Conservation (phyloP, 768 basidiomycete genomes). For the Rhodotorula toruloides region DNA sequence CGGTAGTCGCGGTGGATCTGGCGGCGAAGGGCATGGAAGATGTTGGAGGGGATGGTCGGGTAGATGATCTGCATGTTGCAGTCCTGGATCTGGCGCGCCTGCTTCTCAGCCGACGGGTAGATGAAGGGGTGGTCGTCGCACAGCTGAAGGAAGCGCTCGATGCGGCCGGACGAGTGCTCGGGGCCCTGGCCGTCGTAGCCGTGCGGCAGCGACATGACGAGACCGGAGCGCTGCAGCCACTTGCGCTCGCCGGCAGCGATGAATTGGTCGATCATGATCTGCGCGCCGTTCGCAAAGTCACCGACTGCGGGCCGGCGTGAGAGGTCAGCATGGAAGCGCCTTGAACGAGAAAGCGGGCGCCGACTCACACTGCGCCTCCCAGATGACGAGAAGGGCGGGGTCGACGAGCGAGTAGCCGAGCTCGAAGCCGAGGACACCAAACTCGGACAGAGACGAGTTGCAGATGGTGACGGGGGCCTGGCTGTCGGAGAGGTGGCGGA, state of each 20-base stretch:
- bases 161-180: conserved; percentile 90
- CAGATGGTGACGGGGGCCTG: conserved; percentile 93
- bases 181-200: conserved; percentile 99
- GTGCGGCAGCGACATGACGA: conserved; percentile 67
- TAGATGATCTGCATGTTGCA: conserved; percentile 99
- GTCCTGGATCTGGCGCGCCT: conserved; percentile 94
- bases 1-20: conserved; percentile 93
- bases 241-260: conserved; percentile 95
- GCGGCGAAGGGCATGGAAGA: conserved; percentile 83
- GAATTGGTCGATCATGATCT: conserved; percentile 98
- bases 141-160: conserved; percentile 95
- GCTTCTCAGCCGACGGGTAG: conserved; percentile 80
- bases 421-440: conserved; percentile 89
- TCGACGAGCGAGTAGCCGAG: conserved; percentile 97
- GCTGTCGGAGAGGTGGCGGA: conserved; percentile 77
- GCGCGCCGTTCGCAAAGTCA: conserved; percentile 96
- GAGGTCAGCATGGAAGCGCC: neutral
- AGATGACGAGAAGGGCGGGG: conserved; percentile 83
- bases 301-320: conserved; percentile 54
- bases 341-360: neutral
- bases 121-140: conserved; percentile 93
- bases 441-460: conserved; percentile 96
- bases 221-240: conserved; percentile 88
- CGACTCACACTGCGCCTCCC: conserved; percentile 81
- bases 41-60: conserved; percentile 70